Conservation (phyloP, 2,329 filamentous ascomycete genomes). For the Sclerotinia borealis region DNA sequence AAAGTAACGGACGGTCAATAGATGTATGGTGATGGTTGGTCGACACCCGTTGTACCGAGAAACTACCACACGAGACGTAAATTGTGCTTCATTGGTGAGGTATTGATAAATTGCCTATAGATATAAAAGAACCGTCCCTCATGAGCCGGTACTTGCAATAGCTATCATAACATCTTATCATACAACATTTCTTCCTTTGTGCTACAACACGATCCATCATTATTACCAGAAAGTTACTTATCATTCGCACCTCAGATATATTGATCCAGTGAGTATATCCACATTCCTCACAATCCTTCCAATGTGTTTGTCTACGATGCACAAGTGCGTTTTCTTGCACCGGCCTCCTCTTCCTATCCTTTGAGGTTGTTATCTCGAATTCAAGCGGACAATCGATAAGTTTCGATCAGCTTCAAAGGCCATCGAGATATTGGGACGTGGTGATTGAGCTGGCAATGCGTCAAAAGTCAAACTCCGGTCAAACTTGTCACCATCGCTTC, state of each 20-base stretch:
- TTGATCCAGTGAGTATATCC: neutral
- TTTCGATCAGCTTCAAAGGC: neutral
- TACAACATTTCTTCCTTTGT: neutral
- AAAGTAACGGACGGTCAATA: slow-evolving; percentile 24
- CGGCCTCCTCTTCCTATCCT: neutral
- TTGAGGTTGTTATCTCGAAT: neutral
- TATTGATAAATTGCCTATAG: neutral
- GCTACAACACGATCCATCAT: neutral
- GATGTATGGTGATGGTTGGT: slow-evolving; percentile 26
- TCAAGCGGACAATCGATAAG: neutral
- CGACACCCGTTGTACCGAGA: neutral
- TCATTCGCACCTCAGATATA: neutral
- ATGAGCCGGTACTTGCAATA: neutral
- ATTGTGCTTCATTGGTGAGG: neutral
- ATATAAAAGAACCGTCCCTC: slow-evolving; percentile 10
- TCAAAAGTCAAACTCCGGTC: neutral
- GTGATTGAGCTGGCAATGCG: slow-evolving; percentile 4
- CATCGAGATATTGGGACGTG: neutral
- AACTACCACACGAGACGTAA: slow-evolving; percentile 3
- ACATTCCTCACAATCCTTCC: neutral
- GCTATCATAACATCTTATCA: neutral
- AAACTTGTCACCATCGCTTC: neutral
- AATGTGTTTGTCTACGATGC: neutral
- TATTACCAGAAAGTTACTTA: neutral
- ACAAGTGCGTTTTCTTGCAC: neutral